Conservation (phyloP, 495 filamentous ascomycete genomes). For the Durotheca rogersii region DNA sequence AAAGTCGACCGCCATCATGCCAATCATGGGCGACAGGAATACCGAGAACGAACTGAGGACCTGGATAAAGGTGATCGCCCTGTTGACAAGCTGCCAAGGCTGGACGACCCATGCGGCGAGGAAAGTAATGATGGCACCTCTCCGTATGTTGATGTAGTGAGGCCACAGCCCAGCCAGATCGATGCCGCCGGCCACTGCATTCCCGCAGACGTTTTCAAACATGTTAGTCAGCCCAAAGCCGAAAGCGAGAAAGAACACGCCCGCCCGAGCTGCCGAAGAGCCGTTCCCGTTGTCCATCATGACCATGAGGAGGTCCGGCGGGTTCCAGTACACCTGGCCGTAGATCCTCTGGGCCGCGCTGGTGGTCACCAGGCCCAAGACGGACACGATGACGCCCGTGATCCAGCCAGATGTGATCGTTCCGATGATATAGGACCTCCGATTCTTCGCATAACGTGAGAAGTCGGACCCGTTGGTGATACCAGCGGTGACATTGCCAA, state of each 20-base stretch:
- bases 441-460: conserved; percentile 35
- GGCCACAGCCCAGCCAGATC: conserved; percentile 50
- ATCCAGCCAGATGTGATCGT: conserved; percentile 39
- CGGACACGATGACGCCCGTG: conserved; percentile 30
- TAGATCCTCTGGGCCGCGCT: conserved; percentile 43
- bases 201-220: conserved; percentile 35
- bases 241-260: conserved; percentile 40
- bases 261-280: conserved; percentile 37
- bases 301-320: conserved; percentile 34
- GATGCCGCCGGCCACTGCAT: conserved; percentile 41
- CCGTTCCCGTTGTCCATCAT: conserved; percentile 31
- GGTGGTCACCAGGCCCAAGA: conserved; percentile 39
- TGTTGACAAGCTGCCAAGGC: conserved; percentile 55
- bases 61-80: conserved; percentile 50
- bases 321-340: conserved; percentile 44
- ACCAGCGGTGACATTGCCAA: conserved; percentile 38
- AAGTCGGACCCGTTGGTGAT: conserved; percentile 47
- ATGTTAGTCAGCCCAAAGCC: conserved; percentile 32
- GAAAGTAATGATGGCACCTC: conserved; percentile 48
- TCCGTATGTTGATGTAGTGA: conserved; percentile 52
- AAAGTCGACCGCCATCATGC: conserved; percentile 36
- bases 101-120: conserved; percentile 43
- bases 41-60: conserved; percentile 52
- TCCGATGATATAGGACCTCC: conserved; percentile 35
- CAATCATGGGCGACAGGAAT: conserved; percentile 46